These are phyloP conservation scores for Leccinum ochraceum DNA, from an alignment of 768 basidiomycete genomes.

Conservation along the genomic window DNA sequence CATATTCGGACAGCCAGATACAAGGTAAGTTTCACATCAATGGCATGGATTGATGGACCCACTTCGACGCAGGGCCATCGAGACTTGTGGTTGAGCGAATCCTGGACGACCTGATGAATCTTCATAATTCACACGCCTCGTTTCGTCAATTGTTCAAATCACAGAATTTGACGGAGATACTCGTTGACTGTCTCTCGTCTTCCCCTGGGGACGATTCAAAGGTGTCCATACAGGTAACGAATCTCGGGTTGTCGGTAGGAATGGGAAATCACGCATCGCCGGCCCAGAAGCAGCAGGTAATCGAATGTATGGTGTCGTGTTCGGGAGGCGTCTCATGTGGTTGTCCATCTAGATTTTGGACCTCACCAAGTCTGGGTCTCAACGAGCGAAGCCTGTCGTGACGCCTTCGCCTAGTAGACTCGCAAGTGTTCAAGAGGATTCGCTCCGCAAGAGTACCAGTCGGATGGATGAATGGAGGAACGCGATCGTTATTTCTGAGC, in stretches of 20 bases:
- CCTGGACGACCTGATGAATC: slow-evolving; percentile 65
- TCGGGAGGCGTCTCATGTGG: not conserved
- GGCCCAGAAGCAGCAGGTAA: slow-evolving; percentile 73
- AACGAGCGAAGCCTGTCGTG: not conserved
- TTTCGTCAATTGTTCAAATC: slow-evolving; percentile 78
- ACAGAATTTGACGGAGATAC: slow-evolving; percentile 64
- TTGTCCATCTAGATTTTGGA: slow-evolving; percentile 52
- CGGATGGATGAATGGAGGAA: slow-evolving; percentile 75
- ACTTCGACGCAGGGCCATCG: slow-evolving; percentile 23
- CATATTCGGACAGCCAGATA: slow-evolving; percentile 27
- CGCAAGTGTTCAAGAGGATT: slow-evolving; percentile 29
- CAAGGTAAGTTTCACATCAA: slow-evolving; percentile 10
- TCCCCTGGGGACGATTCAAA: slow-evolving; percentile 12
- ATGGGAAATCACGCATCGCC: slow-evolving; percentile 61
- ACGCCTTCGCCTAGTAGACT: slow-evolving; percentile 17
- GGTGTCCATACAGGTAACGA: slow-evolving; percentile 69
- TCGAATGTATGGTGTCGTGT: not conserved
- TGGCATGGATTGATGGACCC: not conserved
- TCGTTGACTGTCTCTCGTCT: slow-evolving; percentile 67
- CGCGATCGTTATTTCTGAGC: slow-evolving; percentile 66
- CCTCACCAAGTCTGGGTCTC: slow-evolving; percentile 42
- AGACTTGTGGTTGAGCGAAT: slow-evolving; percentile 34
- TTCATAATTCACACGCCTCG: slow-evolving; percentile 62
- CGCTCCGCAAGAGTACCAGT: slow-evolving; percentile 59
- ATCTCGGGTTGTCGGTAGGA: slow-evolving; percentile 68